These are phyloP conservation scores for Phytophthora cactorum DNA, from an alignment of 352 stramenopile species.

Conservation along the genomic window DNA sequence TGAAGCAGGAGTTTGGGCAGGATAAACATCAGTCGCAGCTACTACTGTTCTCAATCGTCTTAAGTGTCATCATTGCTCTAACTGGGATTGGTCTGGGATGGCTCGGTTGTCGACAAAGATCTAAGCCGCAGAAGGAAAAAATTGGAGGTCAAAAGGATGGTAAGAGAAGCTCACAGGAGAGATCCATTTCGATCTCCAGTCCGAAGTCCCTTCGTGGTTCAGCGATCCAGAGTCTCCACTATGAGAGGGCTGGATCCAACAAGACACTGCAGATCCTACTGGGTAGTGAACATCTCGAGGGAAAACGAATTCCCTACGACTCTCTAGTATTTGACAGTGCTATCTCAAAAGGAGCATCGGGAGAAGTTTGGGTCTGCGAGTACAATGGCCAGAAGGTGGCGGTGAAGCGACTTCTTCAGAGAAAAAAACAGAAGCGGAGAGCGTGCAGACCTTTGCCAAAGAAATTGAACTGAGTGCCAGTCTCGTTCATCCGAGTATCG, in stretches of 20 bases:
- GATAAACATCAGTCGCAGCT: slow-evolving; percentile 1
- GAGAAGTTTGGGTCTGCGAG: slow-evolving; percentile 58
- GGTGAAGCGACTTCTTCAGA: slow-evolving; percentile 48
- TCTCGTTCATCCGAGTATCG: slow-evolving; percentile 40
- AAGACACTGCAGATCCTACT: slow-evolving; percentile 31
- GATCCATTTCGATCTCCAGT: neutral
- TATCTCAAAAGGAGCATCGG: slow-evolving; percentile 37
- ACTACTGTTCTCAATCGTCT: slow-evolving; percentile 11
- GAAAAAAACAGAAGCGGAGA: slow-evolving; percentile 38
- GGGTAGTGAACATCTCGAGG: slow-evolving; percentile 18
- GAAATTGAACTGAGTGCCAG: slow-evolving; percentile 43
- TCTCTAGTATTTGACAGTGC: slow-evolving; percentile 23
- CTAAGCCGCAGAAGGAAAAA: neutral
- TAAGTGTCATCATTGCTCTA: neutral
- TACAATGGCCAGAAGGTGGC: slow-evolving; percentile 50
- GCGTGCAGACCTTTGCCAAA: slow-evolving; percentile 40
- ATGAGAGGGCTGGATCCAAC: slow-evolving; percentile 33
- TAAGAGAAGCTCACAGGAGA: neutral
- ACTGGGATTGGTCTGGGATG: neutral
- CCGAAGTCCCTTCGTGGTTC: neutral
- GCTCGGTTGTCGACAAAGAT: slow-evolving; percentile 9
- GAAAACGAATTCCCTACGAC: slow-evolving; percentile 29
- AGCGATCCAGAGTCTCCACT: slow-evolving; percentile 13
- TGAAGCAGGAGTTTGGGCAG: slow-evolving; percentile 21
- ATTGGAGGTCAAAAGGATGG: neutral